Evolutionary conservation across 306 rosid genomes (phyloP), one percentile per base, ranked within the genome.

Genomic region (Castanea mollissima): DNA sequence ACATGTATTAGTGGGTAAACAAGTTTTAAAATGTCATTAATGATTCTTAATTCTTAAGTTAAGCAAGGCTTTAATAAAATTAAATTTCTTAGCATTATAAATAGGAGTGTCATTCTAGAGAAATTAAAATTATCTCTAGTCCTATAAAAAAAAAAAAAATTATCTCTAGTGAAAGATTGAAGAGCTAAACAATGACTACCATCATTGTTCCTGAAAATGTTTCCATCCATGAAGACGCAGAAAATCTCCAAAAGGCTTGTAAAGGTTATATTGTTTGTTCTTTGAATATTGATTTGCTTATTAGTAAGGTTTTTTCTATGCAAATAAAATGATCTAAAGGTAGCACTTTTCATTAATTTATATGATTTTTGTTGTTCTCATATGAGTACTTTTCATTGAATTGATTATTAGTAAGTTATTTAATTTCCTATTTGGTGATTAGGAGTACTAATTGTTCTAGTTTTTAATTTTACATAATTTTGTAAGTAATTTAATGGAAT

Each of bases 201-300:
- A 71, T 91, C 18, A 56, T 76, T 83, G 86, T 82, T 79, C 82
- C 84, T 29, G 68, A 67, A 60, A 68, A 81, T 34, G 75, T 82
- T 74, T 83, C 90, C 32, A 87, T 93, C 2, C 6, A 16, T 21
- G 92, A 83, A 67, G 98, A 89, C 80, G 96, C 98, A 13, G 90
- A 93, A 80, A 77, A 83, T 86, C 87, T 93, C 73, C 68, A 78
- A 8, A 89, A 76, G 6, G 88, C 96, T 73, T 81, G 78, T 31
- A 38, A 80, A 85, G 97, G 96, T 88, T 74, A 34, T 34, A 59
- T 55, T 38, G 38, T 2, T n/a, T 2, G 60, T 63, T 23, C 44
- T 64, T 34, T 65, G 6, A 23, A 18, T 25, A 13, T 54, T 44
- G 19, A 2, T 12, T 59, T 56, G 29, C 12, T 49, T 49, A 49